phyloP scores from a whole-genome alignment of 2,329 filamentous ascomycete genomes.

The Alternaria burnsii region DNA sequence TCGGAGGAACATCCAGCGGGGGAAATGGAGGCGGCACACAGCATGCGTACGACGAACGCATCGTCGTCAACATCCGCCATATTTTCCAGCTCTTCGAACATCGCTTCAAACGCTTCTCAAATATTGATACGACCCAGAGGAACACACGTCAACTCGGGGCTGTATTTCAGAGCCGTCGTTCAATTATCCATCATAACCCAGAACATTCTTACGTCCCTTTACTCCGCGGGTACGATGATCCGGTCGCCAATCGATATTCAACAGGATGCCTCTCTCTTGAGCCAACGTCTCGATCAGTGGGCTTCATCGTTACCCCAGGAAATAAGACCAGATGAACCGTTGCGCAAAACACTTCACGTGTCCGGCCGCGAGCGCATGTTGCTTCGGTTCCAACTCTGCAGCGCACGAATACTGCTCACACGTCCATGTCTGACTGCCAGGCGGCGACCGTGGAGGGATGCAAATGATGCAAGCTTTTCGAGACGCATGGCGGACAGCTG shows the following conservation, averaged over 20 bases:
- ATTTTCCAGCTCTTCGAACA: conserved; percentile 9
- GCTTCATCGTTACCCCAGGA: conserved; percentile 37
- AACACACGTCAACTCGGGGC: conserved; percentile 28
- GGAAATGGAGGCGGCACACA: conserved; percentile 16
- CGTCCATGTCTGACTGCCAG: conserved; percentile 49
- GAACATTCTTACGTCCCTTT: conserved; percentile 48
- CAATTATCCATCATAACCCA: conserved; percentile 47
- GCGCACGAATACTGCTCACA: conserved; percentile 53
- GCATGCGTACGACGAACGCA: conserved; percentile 13
- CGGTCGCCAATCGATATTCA: conserved; percentile 47
- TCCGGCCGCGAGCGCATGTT: conserved; percentile 41
- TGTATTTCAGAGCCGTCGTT: conserved; percentile 38
- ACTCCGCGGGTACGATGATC: conserved; percentile 46
- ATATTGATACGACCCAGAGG: conserved; percentile 5
- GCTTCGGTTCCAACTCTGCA: conserved; percentile 48
- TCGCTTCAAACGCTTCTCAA: conserved; percentile 8
- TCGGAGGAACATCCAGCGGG: conserved; percentile 31
- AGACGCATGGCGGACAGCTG: conserved; percentile 45
- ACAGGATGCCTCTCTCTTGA: conserved; percentile 42
- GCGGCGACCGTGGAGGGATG: conserved; percentile 26
- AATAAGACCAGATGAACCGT: conserved; percentile 37
- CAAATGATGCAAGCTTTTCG: conserved; percentile 37
- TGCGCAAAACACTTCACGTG: not conserved
- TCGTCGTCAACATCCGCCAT: conserved; percentile 3
- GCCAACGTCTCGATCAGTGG: conserved; percentile 49